phyloP scores from a whole-genome alignment of 495 filamentous ascomycete species.

The Podospora tetraspora region DNA sequence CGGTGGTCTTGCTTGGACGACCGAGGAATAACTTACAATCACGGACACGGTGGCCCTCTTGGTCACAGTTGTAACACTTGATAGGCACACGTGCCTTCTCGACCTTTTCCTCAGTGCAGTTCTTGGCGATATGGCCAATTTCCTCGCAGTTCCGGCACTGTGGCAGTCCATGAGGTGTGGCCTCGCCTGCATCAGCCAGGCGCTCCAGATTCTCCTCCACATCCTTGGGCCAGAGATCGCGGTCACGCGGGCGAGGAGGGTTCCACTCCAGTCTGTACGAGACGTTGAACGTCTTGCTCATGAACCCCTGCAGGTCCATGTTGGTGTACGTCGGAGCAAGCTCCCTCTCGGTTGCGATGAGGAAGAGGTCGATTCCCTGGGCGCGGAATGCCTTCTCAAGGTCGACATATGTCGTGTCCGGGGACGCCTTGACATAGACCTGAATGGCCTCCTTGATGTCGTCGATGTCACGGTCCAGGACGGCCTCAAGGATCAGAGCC shows the following conservation, averaged over 20 bases:
- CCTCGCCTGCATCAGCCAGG: constrained; percentile 64
- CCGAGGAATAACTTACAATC: constrained; percentile 52
- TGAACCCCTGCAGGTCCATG: constrained; percentile 78
- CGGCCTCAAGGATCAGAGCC: constrained; percentile 58
- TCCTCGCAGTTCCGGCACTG: constrained; percentile 70
- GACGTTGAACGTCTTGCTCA: constrained; percentile 69
- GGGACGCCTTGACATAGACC: constrained; percentile 68
- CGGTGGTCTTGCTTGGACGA: constrained; percentile 11
- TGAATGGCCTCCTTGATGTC: constrained; percentile 68
- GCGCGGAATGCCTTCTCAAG: constrained; percentile 71
- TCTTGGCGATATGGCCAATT: constrained; percentile 64
- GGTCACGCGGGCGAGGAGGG: constrained; percentile 56
- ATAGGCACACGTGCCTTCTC: constrained; percentile 49
- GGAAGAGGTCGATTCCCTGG: constrained; percentile 56
- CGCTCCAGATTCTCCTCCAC: constrained; percentile 69
- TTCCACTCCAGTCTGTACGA: constrained; percentile 60
- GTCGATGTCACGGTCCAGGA: constrained; percentile 60
- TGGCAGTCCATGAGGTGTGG: constrained; percentile 58
- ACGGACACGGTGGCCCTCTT: constrained; percentile 60
- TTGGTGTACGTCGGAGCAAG: constrained; percentile 58
- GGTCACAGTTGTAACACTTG: constrained; percentile 71
- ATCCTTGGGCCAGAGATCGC: constrained; percentile 57
- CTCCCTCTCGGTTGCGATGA: constrained; percentile 71
- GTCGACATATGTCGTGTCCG: constrained; percentile 58
- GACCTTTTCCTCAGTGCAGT: constrained; percentile 58